Percentiles rank a stretch among this genome's conserved stretches.
Conservation (phyloP, 108 stramenopile genomes). For the Skeletonema marinoi region DNA sequence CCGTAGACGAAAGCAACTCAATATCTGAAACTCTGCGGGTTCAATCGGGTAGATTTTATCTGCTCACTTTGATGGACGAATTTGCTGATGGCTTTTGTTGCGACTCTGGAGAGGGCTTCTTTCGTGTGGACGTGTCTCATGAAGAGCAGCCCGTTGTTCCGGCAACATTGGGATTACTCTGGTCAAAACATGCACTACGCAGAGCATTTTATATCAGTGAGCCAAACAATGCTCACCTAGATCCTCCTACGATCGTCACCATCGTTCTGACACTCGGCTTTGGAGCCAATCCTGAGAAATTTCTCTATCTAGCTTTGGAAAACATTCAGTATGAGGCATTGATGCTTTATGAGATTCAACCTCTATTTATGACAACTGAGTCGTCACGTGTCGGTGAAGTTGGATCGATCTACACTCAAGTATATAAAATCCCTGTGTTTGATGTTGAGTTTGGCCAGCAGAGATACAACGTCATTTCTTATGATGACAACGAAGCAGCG, state of each 20-base stretch:
- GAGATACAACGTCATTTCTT: slow-evolving; percentile 39
- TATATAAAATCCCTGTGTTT: slow-evolving; percentile 40
- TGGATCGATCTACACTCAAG: slow-evolving; percentile 11
- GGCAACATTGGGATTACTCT: slow-evolving; percentile 36
- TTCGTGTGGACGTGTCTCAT: slow-evolving; percentile 31
- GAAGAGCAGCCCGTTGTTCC: slow-evolving; percentile 14
- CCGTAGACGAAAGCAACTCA: slow-evolving; percentile 34
- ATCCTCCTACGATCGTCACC: slow-evolving; percentile 20
- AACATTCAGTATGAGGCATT: slow-evolving; percentile 34
- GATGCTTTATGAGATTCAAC: slow-evolving; percentile 38
- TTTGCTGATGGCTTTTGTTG: slow-evolving; percentile 52
- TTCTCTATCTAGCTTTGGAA: slow-evolving; percentile 35
- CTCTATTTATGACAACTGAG: slow-evolving; percentile 20
- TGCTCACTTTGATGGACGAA: slow-evolving; percentile 42
- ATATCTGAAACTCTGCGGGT: slow-evolving; percentile 31
- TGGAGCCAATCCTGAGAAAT: slow-evolving; percentile 25
- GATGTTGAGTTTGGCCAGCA: slow-evolving; percentile 36
- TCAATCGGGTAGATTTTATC: slow-evolving; percentile 33
- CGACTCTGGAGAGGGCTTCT: slow-evolving; percentile 33
- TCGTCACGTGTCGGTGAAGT: neutral
- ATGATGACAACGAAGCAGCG: slow-evolving; percentile 33
- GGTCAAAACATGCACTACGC: slow-evolving; percentile 34
- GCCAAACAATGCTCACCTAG: neutral
- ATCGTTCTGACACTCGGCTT: slow-evolving; percentile 37
- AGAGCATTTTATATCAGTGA: slow-evolving; percentile 29